Evolutionary conservation across 139 green algal species (phyloP).

Genomic region (Picocystis salinarum): DNA sequence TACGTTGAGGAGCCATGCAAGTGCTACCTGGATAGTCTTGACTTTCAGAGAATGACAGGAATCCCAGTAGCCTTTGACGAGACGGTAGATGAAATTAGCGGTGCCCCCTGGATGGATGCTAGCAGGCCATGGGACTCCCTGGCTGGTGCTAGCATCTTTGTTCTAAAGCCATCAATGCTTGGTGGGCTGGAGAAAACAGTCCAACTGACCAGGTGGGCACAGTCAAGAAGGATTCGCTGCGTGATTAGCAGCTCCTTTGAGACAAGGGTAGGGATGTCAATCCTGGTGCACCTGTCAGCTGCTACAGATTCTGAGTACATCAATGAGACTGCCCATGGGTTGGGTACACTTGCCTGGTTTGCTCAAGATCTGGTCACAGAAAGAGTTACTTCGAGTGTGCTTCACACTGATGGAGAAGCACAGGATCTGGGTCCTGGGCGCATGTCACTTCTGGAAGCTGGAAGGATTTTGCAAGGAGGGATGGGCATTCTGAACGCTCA

Average conservation of each 20-base stretch:
- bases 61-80: constrained; percentile 66
- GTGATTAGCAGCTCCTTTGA: constrained; percentile 70
- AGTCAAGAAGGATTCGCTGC: too few species aligned
- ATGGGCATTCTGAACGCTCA: too few species aligned
- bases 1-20: constrained; percentile 32
- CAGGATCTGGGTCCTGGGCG: too few species aligned
- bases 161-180: constrained; percentile 58
- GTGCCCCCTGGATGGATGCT: too few species aligned
- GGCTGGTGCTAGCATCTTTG: too few species aligned
- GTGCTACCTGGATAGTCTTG: too few species aligned
- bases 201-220: too few species aligned
- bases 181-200: constrained; percentile 49
- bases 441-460: too few species aligned
- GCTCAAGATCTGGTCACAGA: constrained; percentile 9
- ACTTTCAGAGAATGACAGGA: constrained; percentile 11
- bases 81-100: constrained; percentile 59
- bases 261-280: constrained; percentile 31
- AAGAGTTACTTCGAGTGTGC: too few species aligned
- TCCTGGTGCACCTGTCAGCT: constrained; percentile 35
- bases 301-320: constrained; percentile 18
- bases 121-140: too few species aligned
- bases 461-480: too few species aligned
- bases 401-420: too few species aligned
- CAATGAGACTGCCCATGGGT: constrained; percentile 22
- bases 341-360: constrained; percentile 53